Evolutionary conservation across 75 land plant species (phyloP), one percentile per base, ranked within the genome.

Genomic region (Selaginella moellendorffii): DNA sequence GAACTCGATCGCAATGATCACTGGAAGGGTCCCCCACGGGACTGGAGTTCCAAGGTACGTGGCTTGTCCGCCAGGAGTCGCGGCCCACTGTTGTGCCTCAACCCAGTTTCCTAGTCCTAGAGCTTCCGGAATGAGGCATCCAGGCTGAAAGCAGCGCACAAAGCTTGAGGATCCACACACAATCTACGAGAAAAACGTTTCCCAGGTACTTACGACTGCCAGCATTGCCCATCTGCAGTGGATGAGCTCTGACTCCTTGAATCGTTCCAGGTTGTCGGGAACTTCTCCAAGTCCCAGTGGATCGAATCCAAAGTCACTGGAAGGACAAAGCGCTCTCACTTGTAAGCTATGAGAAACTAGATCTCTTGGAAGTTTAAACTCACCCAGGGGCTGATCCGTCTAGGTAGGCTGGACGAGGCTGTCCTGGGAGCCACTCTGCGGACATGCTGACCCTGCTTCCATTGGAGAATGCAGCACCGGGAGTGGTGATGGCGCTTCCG

Each of bases 161-260:
- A n/a, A n/a, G n/a, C n/a, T n/a, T n/a, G n/a, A n/a, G n/a, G n/a
- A n/a, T n/a, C n/a, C n/a, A n/a, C n/a, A n/a, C n/a, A n/a, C n/a
- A n/a, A n/a, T n/a, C n/a, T n/a, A n/a, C n/a, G n/a, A n/a, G n/a
- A n/a, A n/a, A n/a, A n/a, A n/a, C n/a, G n/a, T n/a, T n/a, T n/a
- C 22, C 29, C 24, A 9, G 26, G 1, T 20, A 70, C 93, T 80
- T 72, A 91, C 97, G 30, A 93, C 87, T 2, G 98, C 98, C 53
- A 93, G 82, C 98, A 93, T 93, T 24, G 90, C 96, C 98, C 96
- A 93, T 78, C 98, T 75, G 82, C 85, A 81, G 77, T 93, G 98
- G 66, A 93, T 88, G 30, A 93, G 84, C 70, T 93, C 98, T 9
- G 98, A 93, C 68, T 92, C 97, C 85, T 88, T 88, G 79, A 67